phyloP scores from a whole-genome alignment of 768 basidiomycete species.

The Coprinopsis cinerea region DNA sequence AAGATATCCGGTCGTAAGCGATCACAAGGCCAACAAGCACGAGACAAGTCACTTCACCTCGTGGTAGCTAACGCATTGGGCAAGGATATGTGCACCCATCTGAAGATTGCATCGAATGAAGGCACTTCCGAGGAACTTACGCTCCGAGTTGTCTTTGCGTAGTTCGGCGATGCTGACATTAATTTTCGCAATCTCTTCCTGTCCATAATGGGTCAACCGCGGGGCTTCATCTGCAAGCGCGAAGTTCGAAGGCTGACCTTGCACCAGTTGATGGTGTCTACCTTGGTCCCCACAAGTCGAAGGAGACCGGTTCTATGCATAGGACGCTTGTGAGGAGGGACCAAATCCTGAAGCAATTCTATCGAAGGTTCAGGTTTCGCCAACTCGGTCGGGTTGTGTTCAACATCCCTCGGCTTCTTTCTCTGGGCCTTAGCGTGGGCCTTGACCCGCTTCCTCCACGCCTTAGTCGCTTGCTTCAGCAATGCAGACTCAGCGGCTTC shows the following conservation, averaged over 20 bases:
- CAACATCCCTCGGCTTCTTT: slow-evolving; percentile 23
- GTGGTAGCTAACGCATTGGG: slow-evolving; percentile 53
- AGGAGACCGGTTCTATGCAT: slow-evolving; percentile 44
- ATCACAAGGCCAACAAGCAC: too few species aligned
- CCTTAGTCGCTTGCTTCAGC: slow-evolving; percentile 32
- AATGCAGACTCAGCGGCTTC: slow-evolving; percentile 52
- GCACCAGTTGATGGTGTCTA: slow-evolving; percentile 63
- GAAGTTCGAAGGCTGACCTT: slow-evolving; percentile 28
- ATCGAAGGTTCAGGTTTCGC: slow-evolving; percentile 20
- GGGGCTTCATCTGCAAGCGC: not conserved
- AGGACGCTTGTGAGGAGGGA: slow-evolving; percentile 45
- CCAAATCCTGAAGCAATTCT: slow-evolving; percentile 45
- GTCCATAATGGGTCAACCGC: too few species aligned
- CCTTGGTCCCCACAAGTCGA: slow-evolving; percentile 50
- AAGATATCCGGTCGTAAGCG: too few species aligned
- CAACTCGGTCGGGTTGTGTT: slow-evolving; percentile 17
- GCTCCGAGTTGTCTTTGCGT: slow-evolving; percentile 30
- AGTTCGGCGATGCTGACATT: slow-evolving; percentile 37
- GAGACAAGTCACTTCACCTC: slow-evolving; percentile 25
- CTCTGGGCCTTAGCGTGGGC: slow-evolving; percentile 27
- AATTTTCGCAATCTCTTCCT: slow-evolving; percentile 48
- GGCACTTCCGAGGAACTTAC: slow-evolving; percentile 46
- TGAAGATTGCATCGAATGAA: slow-evolving; percentile 70
- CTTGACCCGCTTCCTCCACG: slow-evolving; percentile 34
- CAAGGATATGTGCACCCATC: slow-evolving; percentile 67